Evolutionary conservation across 352 stramenopile genomes (phyloP).

Genomic region (Phytophthora hibernalis): DNA sequence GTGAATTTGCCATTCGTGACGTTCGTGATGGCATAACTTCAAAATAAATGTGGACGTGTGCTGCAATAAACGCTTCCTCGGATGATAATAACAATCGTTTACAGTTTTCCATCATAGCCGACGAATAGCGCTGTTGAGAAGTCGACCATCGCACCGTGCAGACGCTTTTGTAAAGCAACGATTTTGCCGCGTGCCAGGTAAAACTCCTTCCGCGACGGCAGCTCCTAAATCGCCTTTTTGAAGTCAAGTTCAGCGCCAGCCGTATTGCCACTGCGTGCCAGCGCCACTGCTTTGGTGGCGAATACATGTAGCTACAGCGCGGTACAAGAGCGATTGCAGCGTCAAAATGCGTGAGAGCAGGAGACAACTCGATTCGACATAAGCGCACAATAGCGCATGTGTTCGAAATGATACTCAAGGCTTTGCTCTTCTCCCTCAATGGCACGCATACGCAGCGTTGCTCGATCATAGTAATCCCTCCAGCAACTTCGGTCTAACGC

Average conservation of each 20-base stretch:
- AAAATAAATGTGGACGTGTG: background rate
- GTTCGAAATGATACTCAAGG: slow-evolving; percentile 71
- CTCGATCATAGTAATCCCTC: slow-evolving; percentile 83
- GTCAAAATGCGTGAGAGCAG: slow-evolving; percentile 60
- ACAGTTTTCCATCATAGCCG: slow-evolving; percentile 77
- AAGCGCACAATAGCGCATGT: slow-evolving; percentile 70
- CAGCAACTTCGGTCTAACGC: slow-evolving; percentile 68
- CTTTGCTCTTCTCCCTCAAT: slow-evolving; percentile 72
- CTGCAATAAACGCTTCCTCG: background rate
- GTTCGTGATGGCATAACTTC: background rate
- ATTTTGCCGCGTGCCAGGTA: slow-evolving; percentile 75
- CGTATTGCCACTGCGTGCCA: slow-evolving; percentile 48
- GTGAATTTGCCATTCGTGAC: no score
- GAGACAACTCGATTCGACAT: slow-evolving; percentile 36
- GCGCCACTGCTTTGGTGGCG: slow-evolving; percentile 71
- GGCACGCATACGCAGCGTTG: slow-evolving; percentile 65
- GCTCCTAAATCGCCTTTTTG: slow-evolving; percentile 70
- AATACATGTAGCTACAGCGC: slow-evolving; percentile 69
- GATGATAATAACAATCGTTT: slow-evolving; percentile 21
- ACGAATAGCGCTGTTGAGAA: slow-evolving; percentile 79
- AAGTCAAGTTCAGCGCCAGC: slow-evolving; percentile 56
- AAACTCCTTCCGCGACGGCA: slow-evolving; percentile 74
- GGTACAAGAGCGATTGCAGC: slow-evolving; percentile 55
- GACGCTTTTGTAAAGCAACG: slow-evolving; percentile 71
- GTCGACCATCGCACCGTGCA: slow-evolving; percentile 84